phyloP scores from a whole-genome alignment of 1,284 basidiomycete genomes.

The Dichomitus squalens region DNA sequence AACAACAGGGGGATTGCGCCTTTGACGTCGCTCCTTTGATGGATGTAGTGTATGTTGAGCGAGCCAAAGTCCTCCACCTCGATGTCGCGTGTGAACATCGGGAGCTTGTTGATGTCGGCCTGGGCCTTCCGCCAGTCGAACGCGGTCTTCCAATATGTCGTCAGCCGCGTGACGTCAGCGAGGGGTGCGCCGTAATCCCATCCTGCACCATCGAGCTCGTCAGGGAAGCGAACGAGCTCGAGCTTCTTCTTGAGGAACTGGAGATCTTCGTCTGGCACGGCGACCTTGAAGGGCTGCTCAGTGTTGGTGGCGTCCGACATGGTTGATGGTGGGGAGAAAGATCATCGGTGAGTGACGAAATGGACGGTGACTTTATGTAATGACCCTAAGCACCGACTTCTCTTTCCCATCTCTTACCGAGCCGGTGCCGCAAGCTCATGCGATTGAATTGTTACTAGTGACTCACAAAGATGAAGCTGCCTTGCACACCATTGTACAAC shows the following conservation, averaged over 20 bases:
- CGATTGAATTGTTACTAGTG: too few species aligned
- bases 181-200: slow-evolving; percentile 46
- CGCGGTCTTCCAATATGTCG: slow-evolving; percentile 39
- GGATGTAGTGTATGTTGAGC: slow-evolving; percentile 47
- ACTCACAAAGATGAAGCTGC: too few species aligned
- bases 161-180: slow-evolving; percentile 41
- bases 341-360: too few species aligned
- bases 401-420: too few species aligned
- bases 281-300: slow-evolving; percentile 23
- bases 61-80: slow-evolving; percentile 38
- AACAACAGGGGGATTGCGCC: slow-evolving; percentile 50
- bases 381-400: too few species aligned
- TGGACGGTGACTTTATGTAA: too few species aligned
- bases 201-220: slow-evolving; percentile 41
- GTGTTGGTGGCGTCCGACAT: background rate
- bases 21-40: slow-evolving; percentile 37
- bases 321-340: background rate
- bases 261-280: slow-evolving; percentile 21
- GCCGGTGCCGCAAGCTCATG: too few species aligned
- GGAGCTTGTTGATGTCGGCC: slow-evolving; percentile 41
- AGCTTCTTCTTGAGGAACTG: slow-evolving; percentile 23
- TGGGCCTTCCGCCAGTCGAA: slow-evolving; percentile 50
- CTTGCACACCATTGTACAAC: too few species aligned
- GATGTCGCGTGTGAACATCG: slow-evolving; percentile 47
- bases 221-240: slow-evolving; percentile 36